Evolutionary conservation across 1,284 basidiomycete genomes (phyloP).

Genomic region (Heterobasidion parviporum): DNA sequence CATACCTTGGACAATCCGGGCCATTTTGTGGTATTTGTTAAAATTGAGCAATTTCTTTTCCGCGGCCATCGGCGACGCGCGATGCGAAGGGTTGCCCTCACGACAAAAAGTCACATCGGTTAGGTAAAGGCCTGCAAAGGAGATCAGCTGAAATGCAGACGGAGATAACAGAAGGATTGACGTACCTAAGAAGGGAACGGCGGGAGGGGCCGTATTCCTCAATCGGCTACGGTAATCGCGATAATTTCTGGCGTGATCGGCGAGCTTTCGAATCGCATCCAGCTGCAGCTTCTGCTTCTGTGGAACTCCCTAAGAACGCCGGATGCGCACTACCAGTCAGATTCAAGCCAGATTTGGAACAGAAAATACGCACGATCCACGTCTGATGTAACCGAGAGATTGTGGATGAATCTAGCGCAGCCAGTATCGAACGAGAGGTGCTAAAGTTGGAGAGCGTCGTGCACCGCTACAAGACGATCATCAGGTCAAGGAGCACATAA

Average conservation of each 20-base stretch:
- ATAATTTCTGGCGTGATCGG: constrained; percentile 89
- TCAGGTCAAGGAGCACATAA: constrained; percentile 15
- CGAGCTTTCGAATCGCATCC: constrained; percentile 76
- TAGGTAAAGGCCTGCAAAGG: constrained; percentile 65
- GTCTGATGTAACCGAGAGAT: constrained; percentile 88
- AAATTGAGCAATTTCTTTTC: constrained; percentile 88
- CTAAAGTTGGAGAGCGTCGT: constrained; percentile 84
- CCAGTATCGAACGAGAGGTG: constrained; percentile 87
- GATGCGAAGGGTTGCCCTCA: constrained; percentile 86
- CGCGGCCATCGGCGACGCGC: constrained; percentile 71
- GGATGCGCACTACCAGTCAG: background rate
- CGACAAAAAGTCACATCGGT: constrained; percentile 94
- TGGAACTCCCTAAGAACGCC: constrained; percentile 58
- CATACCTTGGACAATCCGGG: constrained; percentile 78
- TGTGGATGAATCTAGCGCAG: constrained; percentile 91
- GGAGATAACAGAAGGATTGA: constrained; percentile 4
- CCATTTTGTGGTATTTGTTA: constrained; percentile 90
- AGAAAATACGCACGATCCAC: constrained; percentile 65
- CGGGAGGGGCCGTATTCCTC: constrained; percentile 78
- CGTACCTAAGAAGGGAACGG: constrained; percentile 87
- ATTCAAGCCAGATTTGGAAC: background rate
- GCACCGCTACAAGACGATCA: constrained; percentile 59
- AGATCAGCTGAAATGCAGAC: constrained; percentile 7
- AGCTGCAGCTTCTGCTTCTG: constrained; percentile 80
- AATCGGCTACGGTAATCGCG: constrained; percentile 84